Evolutionary conservation across 2,329 filamentous ascomycete genomes (phyloP), one percentile per base, ranked within the genome.

Genomic region (Colletotrichum kahawae): DNA sequence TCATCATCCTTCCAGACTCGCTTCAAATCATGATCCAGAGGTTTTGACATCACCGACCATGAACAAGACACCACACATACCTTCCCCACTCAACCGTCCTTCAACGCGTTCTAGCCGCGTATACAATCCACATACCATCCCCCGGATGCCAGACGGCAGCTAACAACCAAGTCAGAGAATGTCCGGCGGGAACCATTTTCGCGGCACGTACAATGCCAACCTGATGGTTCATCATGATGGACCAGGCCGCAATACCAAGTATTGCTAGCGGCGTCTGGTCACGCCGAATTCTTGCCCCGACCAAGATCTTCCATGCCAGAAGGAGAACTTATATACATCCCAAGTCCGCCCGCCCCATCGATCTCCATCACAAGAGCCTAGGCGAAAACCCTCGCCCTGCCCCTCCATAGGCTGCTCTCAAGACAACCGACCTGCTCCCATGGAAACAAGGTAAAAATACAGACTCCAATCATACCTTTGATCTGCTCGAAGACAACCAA

Each of bases 81-180:
- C 16, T n/a, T 38, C 14, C 1, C 9, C 36, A 16, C 16, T 18
- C 4, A 18, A 38, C 1, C 36, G 36, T 43, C 36, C 1, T 43
- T 4, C 5, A 10, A 38, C 36, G 8, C 36, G 16, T 18, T 18
- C 36, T 43, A 3, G 36, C 8, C 8, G 16, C 36, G 36, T 18
- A 43, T 18, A 9, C 18, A 48, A 12, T 4, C 18, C 38, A n/a
- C 18, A 48, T 7, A n/a, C 3, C 9, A 9, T 6, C 18, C 10
- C 9, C 18, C 38, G 10, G 2, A n/a, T 1, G 9, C 4, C 18
- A 5, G 8, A n/a, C 38, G 38, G 2, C 5, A 48, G 0, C 16
- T 5, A 12, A 7, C 5, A n/a, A n/a, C 18, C 18, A 8, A n/a
- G 5, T 5, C 4, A 43, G 8, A 9, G 36, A 18, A 4, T 2